These are phyloP conservation scores for Leptographium lundbergii DNA, from an alignment of 2,329 filamentous ascomycete species.

Conservation along the genomic window DNA sequence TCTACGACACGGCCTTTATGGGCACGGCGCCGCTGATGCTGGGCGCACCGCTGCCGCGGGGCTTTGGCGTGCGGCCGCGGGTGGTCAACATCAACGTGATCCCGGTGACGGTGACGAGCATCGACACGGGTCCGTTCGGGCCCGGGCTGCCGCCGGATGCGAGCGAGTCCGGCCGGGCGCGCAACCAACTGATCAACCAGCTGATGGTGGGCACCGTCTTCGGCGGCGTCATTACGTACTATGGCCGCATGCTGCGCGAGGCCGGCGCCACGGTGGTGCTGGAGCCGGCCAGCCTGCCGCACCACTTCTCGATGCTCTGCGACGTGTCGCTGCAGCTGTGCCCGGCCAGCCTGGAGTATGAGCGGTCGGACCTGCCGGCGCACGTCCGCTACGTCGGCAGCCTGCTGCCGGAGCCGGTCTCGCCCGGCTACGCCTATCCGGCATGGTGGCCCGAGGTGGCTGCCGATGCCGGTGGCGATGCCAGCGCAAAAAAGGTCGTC, in stretches of 20 bases:
- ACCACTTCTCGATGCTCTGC: background rate
- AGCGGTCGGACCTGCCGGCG: constrained; percentile 21
- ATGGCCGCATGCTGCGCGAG: background rate
- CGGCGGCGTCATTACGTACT: background rate
- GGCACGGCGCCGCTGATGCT: constrained; percentile 1
- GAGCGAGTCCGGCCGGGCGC: constrained; percentile 3
- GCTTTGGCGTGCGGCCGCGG: constrained; percentile 1
- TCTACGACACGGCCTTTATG: constrained; percentile 2
- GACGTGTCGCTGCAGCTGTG: constrained; percentile 23
- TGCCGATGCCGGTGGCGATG: background rate
- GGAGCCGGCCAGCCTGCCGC: background rate
- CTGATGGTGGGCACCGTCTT: background rate
- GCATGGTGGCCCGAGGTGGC: constrained; percentile 31
- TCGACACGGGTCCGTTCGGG: constrained; percentile 6
- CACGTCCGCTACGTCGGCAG: constrained; percentile 31
- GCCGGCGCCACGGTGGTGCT: background rate
- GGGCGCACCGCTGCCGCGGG: constrained; percentile 4
- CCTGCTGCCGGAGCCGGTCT: constrained; percentile 20
- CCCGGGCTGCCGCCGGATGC: constrained; percentile 4
- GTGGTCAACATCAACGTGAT: constrained; percentile 4
- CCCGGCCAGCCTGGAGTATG: constrained; percentile 26
- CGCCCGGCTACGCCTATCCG: constrained; percentile 21
- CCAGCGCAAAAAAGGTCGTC: constrained; percentile 25
- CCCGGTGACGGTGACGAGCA: background rate
- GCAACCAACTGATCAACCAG: constrained; percentile 6